Conservation (phyloP, 148 eudicot species). For the Camellia granthamiana region DNA sequence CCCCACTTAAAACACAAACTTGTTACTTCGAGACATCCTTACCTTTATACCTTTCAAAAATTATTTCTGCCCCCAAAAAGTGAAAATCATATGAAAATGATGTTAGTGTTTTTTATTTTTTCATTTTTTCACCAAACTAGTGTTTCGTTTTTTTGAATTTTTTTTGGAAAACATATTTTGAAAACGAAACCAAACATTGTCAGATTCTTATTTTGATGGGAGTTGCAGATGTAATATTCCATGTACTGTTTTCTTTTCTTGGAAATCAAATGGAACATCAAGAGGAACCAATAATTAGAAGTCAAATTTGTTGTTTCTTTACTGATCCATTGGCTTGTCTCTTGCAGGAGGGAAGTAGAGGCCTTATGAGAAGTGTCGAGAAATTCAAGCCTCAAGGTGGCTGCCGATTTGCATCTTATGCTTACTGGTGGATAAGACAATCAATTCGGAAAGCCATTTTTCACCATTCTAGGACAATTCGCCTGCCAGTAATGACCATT, state of each 20-base stretch:
- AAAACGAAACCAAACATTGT: no score
- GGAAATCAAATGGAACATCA: slow-evolving; percentile 9
- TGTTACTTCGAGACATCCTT: no score
- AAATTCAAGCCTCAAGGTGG: slow-evolving; percentile 84
- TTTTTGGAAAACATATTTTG: no score
- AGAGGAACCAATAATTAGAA: background rate
- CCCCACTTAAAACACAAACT: no score
- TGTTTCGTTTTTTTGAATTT: no score
- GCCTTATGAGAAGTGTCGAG: slow-evolving; percentile 84
- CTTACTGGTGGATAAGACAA: slow-evolving; percentile 97
- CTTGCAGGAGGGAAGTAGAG: slow-evolving; percentile 90
- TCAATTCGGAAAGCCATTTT: slow-evolving; percentile 71
- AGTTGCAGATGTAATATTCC: background rate
- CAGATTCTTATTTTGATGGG: background rate
- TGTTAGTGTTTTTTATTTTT: no score
- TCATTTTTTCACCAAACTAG: no score
- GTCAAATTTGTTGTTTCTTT: background rate
- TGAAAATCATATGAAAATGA: no score
- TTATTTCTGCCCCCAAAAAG: background rate
- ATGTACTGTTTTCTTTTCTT: background rate
- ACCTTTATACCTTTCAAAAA: no score
- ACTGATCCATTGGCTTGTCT: slow-evolving; percentile 15
- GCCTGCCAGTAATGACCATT: slow-evolving; percentile 66
- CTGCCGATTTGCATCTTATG: slow-evolving; percentile 87
- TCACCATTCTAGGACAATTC: slow-evolving; percentile 77